phyloP scores from a whole-genome alignment of 306 rosid species.

The Comarum palustre region DNA sequence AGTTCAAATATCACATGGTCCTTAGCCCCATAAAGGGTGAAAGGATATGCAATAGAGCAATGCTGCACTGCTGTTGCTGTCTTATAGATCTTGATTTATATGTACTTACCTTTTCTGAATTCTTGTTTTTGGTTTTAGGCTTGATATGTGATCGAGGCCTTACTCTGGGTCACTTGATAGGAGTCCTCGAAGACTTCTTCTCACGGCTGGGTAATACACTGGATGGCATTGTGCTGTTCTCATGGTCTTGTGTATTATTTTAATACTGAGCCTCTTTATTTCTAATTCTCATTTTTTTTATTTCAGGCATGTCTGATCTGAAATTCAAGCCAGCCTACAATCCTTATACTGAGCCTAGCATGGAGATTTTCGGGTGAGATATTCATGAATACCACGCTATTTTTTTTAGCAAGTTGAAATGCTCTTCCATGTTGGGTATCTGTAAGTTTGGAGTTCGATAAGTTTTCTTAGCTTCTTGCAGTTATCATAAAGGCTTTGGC shows the following conservation, averaged over 20 bases:
- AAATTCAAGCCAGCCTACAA: slow-evolving; percentile 95
- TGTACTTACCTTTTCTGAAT: neutral
- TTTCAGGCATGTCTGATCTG: slow-evolving; percentile 75
- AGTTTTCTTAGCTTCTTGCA: slow-evolving; percentile 19
- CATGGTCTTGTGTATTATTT: neutral
- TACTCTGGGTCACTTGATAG: slow-evolving; percentile 78
- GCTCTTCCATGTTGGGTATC: slow-evolving; percentile 18
- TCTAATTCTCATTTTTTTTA: neutral
- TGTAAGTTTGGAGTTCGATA: slow-evolving; percentile 12
- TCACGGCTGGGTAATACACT: slow-evolving; percentile 63
- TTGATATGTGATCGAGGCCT: slow-evolving; percentile 89
- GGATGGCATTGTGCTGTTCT: slow-evolving; percentile 8
- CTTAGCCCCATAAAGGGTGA: neutral
- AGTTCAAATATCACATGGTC: neutral
- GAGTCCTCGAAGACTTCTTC: slow-evolving; percentile 84
- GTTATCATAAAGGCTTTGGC: slow-evolving; percentile 85
- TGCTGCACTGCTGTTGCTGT: neutral
- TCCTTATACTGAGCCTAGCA: slow-evolving; percentile 97
- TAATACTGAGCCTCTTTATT: neutral
- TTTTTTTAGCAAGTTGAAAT: neutral
- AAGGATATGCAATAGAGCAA: neutral
- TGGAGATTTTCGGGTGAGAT: slow-evolving; percentile 87
- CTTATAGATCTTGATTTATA: neutral
- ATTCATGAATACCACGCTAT: neutral
- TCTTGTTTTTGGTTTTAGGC: slow-evolving; percentile 47